Evolutionary conservation across 2,329 filamentous ascomycete genomes (phyloP).

Genomic region (Didymella keratinophila): DNA sequence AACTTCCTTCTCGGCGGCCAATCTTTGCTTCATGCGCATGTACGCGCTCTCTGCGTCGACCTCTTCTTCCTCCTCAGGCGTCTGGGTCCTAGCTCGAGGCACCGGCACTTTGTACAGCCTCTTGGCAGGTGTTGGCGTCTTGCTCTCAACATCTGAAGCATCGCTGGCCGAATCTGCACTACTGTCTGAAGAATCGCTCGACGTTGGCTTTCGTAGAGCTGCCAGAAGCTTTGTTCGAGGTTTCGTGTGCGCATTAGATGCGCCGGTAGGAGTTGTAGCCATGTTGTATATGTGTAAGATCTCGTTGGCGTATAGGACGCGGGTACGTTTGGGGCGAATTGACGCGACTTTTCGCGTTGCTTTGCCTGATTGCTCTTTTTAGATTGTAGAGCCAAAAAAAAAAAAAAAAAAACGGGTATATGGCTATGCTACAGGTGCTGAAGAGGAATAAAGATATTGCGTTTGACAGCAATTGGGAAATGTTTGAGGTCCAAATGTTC

Average conservation of each 20-base stretch:
- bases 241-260: constrained; percentile 7
- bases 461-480: not conserved
- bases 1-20: constrained; percentile 45
- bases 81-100: constrained; percentile 1
- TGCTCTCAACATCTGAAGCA: constrained; percentile 30
- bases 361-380: not conserved
- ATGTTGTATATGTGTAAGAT: not conserved
- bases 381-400: not conserved
- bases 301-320: not conserved
- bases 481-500: constrained; percentile 2
- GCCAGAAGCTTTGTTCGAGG: constrained; percentile 32
- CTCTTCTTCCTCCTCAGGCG: constrained; percentile 34
- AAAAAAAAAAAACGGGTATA: not conserved
- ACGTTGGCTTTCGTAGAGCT: constrained; percentile 30
- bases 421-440: not conserved
- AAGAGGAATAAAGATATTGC: not conserved
- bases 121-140: constrained; percentile 42
- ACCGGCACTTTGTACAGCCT: not conserved
- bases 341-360: constrained; percentile 3
- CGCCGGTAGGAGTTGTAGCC: not conserved
- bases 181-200: constrained; percentile 50
- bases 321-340: not conserved
- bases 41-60: constrained; percentile 54
- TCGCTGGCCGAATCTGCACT: constrained; percentile 49
- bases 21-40: constrained; percentile 56